Evolutionary conservation across 192 early-diverging fungal species (phyloP).

Genomic region (Coemansia sp.): DNA sequence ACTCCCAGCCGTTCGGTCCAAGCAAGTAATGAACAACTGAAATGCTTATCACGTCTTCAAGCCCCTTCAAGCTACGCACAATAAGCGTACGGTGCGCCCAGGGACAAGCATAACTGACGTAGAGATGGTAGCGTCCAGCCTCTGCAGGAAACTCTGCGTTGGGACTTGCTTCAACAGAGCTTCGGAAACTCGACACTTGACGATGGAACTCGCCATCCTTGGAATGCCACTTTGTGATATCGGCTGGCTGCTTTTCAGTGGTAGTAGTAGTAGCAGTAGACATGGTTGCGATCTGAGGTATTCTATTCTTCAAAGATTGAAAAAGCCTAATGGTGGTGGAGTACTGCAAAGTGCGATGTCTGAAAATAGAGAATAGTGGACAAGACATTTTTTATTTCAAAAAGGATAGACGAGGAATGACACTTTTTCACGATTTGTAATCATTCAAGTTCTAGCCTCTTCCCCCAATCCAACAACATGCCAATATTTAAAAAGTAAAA

Average conservation of each 20-base stretch:
- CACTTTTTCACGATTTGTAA: not conserved
- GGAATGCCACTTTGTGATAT: conserved; percentile 61
- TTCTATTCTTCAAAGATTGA: not conserved
- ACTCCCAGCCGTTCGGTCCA: conserved; percentile 80
- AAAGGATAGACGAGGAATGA: not conserved
- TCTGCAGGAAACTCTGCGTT: conserved; percentile 73
- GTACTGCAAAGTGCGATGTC: not conserved
- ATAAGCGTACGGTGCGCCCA: conserved; percentile 88
- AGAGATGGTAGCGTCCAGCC: conserved; percentile 78
- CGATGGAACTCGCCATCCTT: conserved; percentile 81
- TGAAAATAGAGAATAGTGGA: not conserved
- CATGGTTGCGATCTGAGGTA: not conserved
- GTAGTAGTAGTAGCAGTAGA: not conserved
- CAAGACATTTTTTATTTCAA: not conserved
- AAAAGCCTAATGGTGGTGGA: not conserved
- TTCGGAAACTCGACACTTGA: conserved; percentile 71
- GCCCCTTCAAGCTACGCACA: conserved; percentile 86
- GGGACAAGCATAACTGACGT: conserved; percentile 67
- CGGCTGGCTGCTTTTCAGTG: conserved; percentile 6
- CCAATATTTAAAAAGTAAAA: conserved; percentile 6
- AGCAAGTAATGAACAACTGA: conserved; percentile 86
- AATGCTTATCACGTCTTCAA: conserved; percentile 78
- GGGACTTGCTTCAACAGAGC: conserved; percentile 56
- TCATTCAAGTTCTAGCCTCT: too few species aligned
- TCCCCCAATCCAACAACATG: too few species aligned